Evolutionary conservation across 2,329 filamentous ascomycete species (phyloP), one percentile per base, ranked within the genome.

Genomic region (Fusarium sp.): DNA sequence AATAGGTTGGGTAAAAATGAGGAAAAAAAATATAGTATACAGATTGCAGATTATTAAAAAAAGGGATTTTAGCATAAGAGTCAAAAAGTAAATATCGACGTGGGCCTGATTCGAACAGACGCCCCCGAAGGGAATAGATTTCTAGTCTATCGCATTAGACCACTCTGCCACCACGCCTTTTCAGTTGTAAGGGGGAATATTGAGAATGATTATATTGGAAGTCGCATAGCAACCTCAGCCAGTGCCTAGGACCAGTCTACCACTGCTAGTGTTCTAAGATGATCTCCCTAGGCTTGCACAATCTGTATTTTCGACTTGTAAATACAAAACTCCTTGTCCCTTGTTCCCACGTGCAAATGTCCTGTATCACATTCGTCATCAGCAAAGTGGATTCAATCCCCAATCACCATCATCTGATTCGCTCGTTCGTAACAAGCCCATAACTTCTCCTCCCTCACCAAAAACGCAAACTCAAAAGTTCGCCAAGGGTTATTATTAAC

Each of bases 101-200:
- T 60, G 50, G 66, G 64, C 66, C 66, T 69, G 66, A 69, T 69
- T 69, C 66, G 66, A 69, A 69, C 66, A 69, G 66, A 69, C 64
- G 66, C 64, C 66, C 67, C 64, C 64, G 66, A 69, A 41, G 66
- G 67, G 66, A 69, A 69, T 69, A 69, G 65, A 69, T 69, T 69
- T 69, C 66, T 68, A 69, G 66, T 69, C 65, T 69, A 68, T 69
- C 66, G 66, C 66, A 68, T 69, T 69, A 69, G 66, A 69, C 66
- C 66, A 69, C 66, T 69, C 66, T 68, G 66, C 66, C 66, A 69
- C 66, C 58, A 60, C 57, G 66, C 66, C 66, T 63, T 68, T 18
- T 20, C 1, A 6, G 18, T 22, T 48, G 2, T 1, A 1, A 22
- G 1, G 0, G 1, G 1, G 0, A 0, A 6, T 15, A 2, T 3